phyloP scores from a whole-genome alignment of 768 basidiomycete genomes.

The Cystofilobasidium capitatum region DNA sequence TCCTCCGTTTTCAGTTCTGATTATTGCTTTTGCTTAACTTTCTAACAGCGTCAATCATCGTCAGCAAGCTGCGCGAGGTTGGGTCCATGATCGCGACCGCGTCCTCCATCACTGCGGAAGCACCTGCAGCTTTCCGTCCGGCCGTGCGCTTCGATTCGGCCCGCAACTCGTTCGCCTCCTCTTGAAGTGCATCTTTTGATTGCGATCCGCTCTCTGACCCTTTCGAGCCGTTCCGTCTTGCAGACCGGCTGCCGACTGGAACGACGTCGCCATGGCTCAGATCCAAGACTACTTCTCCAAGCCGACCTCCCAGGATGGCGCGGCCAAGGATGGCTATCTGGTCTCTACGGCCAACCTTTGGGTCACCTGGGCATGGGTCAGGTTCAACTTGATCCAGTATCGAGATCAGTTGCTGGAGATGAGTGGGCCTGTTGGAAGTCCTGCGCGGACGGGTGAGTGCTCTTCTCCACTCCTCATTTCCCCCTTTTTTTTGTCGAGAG shows the following conservation, averaged over 20 bases:
- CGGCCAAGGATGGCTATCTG: conserved; percentile 77
- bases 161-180: conserved; percentile 26
- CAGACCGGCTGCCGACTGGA: conserved; percentile 49
- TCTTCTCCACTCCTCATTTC: too few relatives aligned
- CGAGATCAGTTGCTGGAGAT: conserved; percentile 70
- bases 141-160: conserved; percentile 41
- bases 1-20: too few relatives aligned
- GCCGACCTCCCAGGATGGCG: conserved; percentile 72
- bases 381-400: conserved; percentile 48
- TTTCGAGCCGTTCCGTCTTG: neutral
- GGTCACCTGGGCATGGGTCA: conserved; percentile 59
- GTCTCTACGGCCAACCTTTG: conserved; percentile 89
- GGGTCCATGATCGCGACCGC: conserved; percentile 69
- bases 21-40: too few relatives aligned
- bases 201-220: neutral
- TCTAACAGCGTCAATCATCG: conserved; percentile 31
- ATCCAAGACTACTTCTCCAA: conserved; percentile 87
- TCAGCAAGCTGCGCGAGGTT: conserved; percentile 58
- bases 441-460: conserved; percentile 6
- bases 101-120: conserved; percentile 60
- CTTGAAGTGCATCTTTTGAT: neutral
- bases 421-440: conserved; percentile 41
- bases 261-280: conserved; percentile 74
- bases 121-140: conserved; percentile 63
- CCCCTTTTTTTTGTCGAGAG: neutral